Percentiles rank a stretch among this genome's conserved stretches.
Evolutionary conservation across 306 rosid genomes (phyloP).

Genomic region (Cyamopsis tetragonoloba): DNA sequence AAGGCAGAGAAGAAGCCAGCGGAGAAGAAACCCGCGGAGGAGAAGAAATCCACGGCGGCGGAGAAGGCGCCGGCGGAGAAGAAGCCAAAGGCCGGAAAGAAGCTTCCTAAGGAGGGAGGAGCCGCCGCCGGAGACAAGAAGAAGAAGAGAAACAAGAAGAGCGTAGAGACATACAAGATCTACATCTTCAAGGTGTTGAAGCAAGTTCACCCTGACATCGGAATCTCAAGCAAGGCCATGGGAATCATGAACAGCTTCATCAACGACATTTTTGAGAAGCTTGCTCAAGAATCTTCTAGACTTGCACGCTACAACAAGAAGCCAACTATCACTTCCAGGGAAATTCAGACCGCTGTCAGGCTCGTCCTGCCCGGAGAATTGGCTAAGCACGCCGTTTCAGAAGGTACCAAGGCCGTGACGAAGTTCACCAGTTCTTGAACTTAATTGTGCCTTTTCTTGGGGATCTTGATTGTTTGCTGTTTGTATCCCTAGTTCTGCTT

Average conservation of each 20-base stretch:
- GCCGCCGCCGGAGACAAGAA: conserved; percentile 63
- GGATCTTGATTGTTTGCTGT: not conserved
- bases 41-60: conserved; percentile 52
- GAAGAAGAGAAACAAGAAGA: conserved; percentile 71
- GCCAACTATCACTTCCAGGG: conserved; percentile 69
- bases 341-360: conserved; percentile 73
- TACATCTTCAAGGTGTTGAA: conserved; percentile 73
- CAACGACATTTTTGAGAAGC: conserved; percentile 74
- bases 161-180: conserved; percentile 68
- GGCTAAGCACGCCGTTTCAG: conserved; percentile 71
- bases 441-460: not conserved
- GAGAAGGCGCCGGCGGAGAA: conserved; percentile 75
- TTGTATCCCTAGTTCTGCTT: not conserved
- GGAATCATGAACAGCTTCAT: conserved; percentile 76
- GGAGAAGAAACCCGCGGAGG: conserved; percentile 63
- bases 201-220: conserved; percentile 75
- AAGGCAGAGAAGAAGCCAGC: conserved; percentile 68
- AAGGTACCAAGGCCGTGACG: conserved; percentile 75
- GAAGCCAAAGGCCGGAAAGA: conserved; percentile 79
- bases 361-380: conserved; percentile 67
- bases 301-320: conserved; percentile 78
- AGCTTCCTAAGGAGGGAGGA: conserved; percentile 62
- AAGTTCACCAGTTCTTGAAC: conserved; percentile 54
- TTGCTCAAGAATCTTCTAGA: conserved; percentile 64
- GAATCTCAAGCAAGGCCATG: conserved; percentile 76